A percentile compares a stretch with the other conserved stretches of the same genome.
phyloP scores from a whole-genome alignment of 768 basidiomycete species.

The Boletales sp. region DNA sequence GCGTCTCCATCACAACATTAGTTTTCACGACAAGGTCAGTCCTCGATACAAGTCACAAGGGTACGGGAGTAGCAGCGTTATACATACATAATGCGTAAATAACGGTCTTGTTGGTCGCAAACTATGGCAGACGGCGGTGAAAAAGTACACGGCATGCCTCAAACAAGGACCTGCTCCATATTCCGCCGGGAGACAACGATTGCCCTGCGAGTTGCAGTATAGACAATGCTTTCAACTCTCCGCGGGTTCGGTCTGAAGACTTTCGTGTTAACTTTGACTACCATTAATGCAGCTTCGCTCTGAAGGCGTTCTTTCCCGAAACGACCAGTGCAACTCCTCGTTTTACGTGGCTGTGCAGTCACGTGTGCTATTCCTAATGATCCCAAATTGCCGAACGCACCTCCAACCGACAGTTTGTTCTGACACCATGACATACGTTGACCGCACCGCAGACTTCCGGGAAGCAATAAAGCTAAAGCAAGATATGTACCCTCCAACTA shows the following conservation, averaged over 20 bases:
- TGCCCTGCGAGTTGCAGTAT: constrained; percentile 2
- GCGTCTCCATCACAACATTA: constrained; percentile 33
- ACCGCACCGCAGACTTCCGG: constrained; percentile 65
- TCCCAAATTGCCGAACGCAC: neutral
- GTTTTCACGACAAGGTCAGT: constrained; percentile 10
- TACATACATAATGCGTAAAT: no score
- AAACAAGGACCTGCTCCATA: constrained; percentile 60
- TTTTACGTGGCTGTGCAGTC: constrained; percentile 7
- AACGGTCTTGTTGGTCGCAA: constrained; percentile 30
- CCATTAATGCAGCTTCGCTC: no score
- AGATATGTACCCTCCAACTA: constrained; percentile 38
- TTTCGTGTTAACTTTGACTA: no score
- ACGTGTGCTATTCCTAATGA: constrained; percentile 9
- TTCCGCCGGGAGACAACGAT: constrained; percentile 30
- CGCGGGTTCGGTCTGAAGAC: constrained; percentile 16
- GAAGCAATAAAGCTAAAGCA: constrained; percentile 48
- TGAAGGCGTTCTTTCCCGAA: no score
- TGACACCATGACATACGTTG: constrained; percentile 47
- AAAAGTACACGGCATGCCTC: constrained; percentile 55
- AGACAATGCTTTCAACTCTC: constrained; percentile 18
- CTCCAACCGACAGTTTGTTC: neutral
- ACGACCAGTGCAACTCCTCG: neutral
- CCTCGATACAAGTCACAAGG: no score
- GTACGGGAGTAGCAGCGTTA: no score
- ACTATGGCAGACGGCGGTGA: constrained; percentile 64